Evolutionary conservation across 768 basidiomycete species (phyloP), one percentile per base, ranked within the genome.

Genomic region (Glaciozyma antarctica): DNA sequence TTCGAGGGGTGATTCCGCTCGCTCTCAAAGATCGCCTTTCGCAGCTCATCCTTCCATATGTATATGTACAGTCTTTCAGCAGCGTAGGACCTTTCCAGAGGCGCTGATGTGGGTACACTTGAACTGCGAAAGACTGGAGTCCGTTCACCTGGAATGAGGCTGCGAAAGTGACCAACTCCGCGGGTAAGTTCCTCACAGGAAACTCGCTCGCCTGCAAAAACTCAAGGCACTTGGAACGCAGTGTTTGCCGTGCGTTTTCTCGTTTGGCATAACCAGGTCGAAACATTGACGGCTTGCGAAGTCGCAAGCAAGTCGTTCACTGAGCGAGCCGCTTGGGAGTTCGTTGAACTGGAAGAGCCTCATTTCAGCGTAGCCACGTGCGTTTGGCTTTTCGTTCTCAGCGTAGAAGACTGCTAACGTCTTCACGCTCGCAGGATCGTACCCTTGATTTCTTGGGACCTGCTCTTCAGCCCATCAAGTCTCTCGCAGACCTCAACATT

Each of bases 281-380:
- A 38, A 45, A 10, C 30, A 9, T 9, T 19, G 6, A 4, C 22
- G 4, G 5, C 28, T 15, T 24, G 12, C 5, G 19, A 43, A 26
- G 52, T 51, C 5, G 62, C 63, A 30, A n/a, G 22, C 56, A 68
- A 71, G 61, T 43, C 24, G 7, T 32, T 61, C 7, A 61, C 70
- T 2, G 70, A 71, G 41, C 56, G 64, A 60, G 62, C 61, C 6
- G 70, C 70, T 19, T 71, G 70, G 70, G 44, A 66, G 2, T 71
- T 68, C 32, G 30, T 69, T 7, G 62, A 63, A 58, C 45, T 58
- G 52, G 34, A 61, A 21, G 63, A 65, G 53, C 64, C 67, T 5
- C 16, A 19, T 2, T 71, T 71, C 45, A 15, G 53, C 19, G 32
- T 71, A 13, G 52, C 67, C 17, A 71, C 64, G 57, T 53, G 5